phyloP scores from a whole-genome alignment of 345 rosid genomes.

The Citrus maxima region DNA sequence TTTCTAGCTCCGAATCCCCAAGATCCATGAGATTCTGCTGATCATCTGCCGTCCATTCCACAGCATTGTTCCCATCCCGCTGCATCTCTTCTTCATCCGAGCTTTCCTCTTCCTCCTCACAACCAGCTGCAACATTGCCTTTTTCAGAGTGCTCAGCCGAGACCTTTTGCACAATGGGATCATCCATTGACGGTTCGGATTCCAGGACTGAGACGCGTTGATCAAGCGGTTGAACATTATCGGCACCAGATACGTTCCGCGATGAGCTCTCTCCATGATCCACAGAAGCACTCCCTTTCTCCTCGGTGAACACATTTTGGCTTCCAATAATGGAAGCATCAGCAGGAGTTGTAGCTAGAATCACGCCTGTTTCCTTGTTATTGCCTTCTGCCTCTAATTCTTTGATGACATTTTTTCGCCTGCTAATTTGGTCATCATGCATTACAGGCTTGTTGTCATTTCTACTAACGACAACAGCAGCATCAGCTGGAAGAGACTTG shows the following conservation, averaged over 20 bases:
- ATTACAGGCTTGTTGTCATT: conserved; percentile 18
- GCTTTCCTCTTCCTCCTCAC: conserved; percentile 39
- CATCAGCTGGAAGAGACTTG: conserved; percentile 11
- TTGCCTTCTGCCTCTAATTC: conserved; percentile 32
- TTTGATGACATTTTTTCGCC: conserved; percentile 40
- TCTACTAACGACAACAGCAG: neutral
- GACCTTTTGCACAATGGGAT: neutral
- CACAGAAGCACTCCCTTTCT: neutral
- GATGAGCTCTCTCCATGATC: conserved; percentile 16
- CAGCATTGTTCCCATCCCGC: conserved; percentile 35
- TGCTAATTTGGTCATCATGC: conserved; percentile 38
- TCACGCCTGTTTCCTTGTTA: conserved; percentile 20
- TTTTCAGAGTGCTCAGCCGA: conserved; percentile 20
- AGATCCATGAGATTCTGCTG: conserved; percentile 86
- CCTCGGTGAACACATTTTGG: neutral
- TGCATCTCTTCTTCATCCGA: conserved; percentile 38
- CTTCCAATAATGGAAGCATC: conserved; percentile 8
- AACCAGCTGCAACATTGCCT: conserved; percentile 12
- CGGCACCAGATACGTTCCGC: conserved; percentile 1
- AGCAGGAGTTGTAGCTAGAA: conserved; percentile 13
- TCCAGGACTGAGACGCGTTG: neutral
- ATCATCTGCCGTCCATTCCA: conserved; percentile 79
- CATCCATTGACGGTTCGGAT: conserved; percentile 8
- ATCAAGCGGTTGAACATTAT: conserved; percentile 11
- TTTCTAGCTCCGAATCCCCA: conserved; percentile 76